Evolutionary conservation across 225 moss, liverwort and hornwort species (phyloP).

Genomic region (Polytrichum formosum): DNA sequence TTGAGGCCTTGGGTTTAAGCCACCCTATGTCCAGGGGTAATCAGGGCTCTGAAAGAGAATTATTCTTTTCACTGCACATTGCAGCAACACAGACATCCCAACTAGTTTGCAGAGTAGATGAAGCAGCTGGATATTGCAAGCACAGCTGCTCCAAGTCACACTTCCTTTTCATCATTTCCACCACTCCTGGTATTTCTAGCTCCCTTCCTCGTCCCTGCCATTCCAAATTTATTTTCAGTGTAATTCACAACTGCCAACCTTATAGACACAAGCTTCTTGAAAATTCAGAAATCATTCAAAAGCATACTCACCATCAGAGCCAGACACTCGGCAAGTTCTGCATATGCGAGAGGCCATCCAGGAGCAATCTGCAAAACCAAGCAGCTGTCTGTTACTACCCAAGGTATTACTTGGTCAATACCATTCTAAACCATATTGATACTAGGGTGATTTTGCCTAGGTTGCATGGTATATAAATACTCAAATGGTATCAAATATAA

Average conservation of each 20-base stretch:
- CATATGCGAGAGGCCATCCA: slow-evolving; percentile 71
- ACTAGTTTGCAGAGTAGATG: slow-evolving; percentile 23
- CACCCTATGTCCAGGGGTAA: background rate
- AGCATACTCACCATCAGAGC: slow-evolving; percentile 52
- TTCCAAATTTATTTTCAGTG: background rate
- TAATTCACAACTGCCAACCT: background rate
- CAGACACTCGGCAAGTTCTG: slow-evolving; percentile 47
- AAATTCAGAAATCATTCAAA: background rate
- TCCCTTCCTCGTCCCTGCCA: slow-evolving; percentile 52
- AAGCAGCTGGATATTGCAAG: slow-evolving; percentile 31
- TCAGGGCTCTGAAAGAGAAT: background rate
- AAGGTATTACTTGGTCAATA: no score
- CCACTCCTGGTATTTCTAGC: slow-evolving; percentile 42
- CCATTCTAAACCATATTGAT: no score
- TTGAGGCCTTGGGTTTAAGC: no score
- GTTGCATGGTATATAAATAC: no score
- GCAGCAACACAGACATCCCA: slow-evolving; percentile 33
- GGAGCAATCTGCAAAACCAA: slow-evolving; percentile 61
- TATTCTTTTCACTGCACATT: slow-evolving; percentile 1
- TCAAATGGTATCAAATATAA: no score
- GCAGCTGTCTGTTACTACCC: background rate
- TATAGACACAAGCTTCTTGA: background rate
- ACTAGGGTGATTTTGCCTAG: no score
- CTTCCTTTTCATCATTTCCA: slow-evolving; percentile 35
- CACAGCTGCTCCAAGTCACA: slow-evolving; percentile 40